These are phyloP conservation scores for Neonectria magnoliae DNA, from an alignment of 2,329 filamentous ascomycete species.

Conservation along the genomic window DNA sequence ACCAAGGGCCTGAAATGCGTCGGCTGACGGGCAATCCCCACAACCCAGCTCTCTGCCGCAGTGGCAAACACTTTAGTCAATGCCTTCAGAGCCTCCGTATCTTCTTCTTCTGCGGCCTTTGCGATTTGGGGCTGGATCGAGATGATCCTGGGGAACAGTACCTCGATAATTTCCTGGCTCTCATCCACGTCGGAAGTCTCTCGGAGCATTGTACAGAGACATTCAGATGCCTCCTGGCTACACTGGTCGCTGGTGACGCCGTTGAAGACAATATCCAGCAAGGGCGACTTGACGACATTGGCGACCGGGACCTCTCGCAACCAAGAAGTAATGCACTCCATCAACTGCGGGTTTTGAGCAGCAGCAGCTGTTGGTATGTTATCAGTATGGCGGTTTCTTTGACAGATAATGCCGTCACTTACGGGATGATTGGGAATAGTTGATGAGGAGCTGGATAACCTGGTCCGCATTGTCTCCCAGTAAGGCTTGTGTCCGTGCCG, in stretches of 20 bases:
- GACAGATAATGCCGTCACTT: slow-evolving; percentile 49
- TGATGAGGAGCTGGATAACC: slow-evolving; percentile 86
- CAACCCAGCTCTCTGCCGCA: slow-evolving; percentile 93
- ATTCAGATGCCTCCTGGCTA: slow-evolving; percentile 90
- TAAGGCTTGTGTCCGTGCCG: slow-evolving; percentile 84
- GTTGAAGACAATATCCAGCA: slow-evolving; percentile 83
- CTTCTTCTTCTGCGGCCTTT: slow-evolving; percentile 80
- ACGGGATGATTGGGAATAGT: slow-evolving; percentile 93
- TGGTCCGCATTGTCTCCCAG: slow-evolving; percentile 89
- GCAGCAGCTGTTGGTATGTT: slow-evolving; percentile 67
- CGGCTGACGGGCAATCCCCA: slow-evolving; percentile 88
- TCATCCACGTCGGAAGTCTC: slow-evolving; percentile 96
- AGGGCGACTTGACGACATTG: slow-evolving; percentile 84
- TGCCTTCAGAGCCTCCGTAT: slow-evolving; percentile 86
- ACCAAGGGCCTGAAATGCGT: slow-evolving; percentile 84
- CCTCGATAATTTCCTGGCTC: slow-evolving; percentile 81
- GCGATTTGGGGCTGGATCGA: slow-evolving; percentile 80
- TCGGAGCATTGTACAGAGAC: slow-evolving; percentile 88
- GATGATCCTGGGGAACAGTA: slow-evolving; percentile 83
- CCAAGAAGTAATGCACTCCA: slow-evolving; percentile 98
- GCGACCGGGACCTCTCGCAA: slow-evolving; percentile 88
- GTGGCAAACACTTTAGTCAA: slow-evolving; percentile 92
- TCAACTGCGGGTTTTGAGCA: slow-evolving; percentile 85
- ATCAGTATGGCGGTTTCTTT: slow-evolving; percentile 28
- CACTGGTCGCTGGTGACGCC: slow-evolving; percentile 80